Conservation (phyloP, 2,329 filamentous ascomycete species). For the Ampelomyces quisqualis region DNA sequence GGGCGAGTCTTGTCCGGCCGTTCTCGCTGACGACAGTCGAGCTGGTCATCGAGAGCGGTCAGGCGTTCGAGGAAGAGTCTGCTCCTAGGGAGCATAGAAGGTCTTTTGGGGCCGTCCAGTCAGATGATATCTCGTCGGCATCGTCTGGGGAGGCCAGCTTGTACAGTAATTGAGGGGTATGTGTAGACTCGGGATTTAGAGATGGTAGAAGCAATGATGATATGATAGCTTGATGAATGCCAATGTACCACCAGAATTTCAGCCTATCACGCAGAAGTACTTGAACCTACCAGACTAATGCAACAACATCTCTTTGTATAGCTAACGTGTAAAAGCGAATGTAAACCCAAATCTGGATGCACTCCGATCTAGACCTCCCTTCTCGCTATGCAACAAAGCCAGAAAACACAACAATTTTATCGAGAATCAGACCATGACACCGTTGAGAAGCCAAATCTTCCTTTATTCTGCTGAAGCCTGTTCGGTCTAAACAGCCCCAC, state of each 20-base stretch:
- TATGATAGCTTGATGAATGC: too few relatives aligned
- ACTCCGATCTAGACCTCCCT: not conserved
- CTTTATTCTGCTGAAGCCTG: not conserved
- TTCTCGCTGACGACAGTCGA: conserved; percentile 9
- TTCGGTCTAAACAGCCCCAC: conserved; percentile 4
- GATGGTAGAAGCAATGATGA: not conserved
- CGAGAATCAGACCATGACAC: not conserved
- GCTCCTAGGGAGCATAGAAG: conserved; percentile 8
- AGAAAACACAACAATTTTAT: not conserved
- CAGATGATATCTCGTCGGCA: conserved; percentile 7
- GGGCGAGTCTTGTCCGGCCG: conserved; percentile 9
- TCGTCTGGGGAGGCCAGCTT: conserved; percentile 19
- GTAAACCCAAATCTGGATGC: too few relatives aligned
- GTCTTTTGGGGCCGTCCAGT: not conserved
- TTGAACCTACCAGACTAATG: too few relatives aligned
- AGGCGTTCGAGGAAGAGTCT: conserved; percentile 1
- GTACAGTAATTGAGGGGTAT: conserved; percentile 11
- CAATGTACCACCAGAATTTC: too few relatives aligned
- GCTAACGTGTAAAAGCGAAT: too few relatives aligned
- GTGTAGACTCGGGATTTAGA: too few relatives aligned
- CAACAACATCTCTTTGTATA: not conserved
- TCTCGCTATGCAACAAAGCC: not conserved
- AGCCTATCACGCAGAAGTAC: too few relatives aligned
- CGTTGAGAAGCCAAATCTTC: too few relatives aligned
- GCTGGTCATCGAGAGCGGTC: conserved; percentile 10